A percentile compares a stretch with the other conserved stretches of the same genome.
phyloP scores from a whole-genome alignment of 2,329 filamentous ascomycete genomes.

The Alternaria brassicicola region DNA sequence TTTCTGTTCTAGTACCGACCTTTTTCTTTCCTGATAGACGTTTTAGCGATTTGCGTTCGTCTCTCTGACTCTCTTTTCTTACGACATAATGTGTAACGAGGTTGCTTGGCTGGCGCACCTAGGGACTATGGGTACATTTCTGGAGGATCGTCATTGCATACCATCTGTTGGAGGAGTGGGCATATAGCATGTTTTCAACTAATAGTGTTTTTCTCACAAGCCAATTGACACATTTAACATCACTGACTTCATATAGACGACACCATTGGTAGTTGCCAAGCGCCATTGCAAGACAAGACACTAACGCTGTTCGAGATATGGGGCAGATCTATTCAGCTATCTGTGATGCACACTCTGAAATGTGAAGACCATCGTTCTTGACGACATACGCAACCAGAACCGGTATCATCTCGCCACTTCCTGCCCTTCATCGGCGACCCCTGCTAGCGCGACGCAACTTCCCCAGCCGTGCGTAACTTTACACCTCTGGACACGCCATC shows the following conservation, averaged over 20 bases:
- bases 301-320: too few relatives aligned
- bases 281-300: too few relatives aligned
- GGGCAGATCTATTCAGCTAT: too few relatives aligned
- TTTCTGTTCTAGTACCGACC: not conserved
- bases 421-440: not conserved
- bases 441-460: not conserved
- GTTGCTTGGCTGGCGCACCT: constrained; percentile 3
- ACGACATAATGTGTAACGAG: constrained; percentile 16
- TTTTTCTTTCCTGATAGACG: constrained; percentile 7
- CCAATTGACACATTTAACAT: too few relatives aligned
- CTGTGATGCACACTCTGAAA: not conserved
- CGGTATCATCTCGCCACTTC: not conserved
- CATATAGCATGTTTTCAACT: not conserved
- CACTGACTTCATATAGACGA: too few relatives aligned
- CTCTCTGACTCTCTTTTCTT: constrained; percentile 4
- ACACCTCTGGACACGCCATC: not conserved
- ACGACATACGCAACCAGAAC: not conserved
- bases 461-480: not conserved
- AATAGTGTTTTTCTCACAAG: not conserved
- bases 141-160: not conserved
- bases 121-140: constrained; percentile 1
- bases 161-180: not conserved
- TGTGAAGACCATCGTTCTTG: not conserved
- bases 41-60: constrained; percentile 1
- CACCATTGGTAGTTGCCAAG: too few relatives aligned